Evolutionary conservation across 2,329 filamentous ascomycete genomes (phyloP).

Genomic region (Calonectria honghensis): DNA sequence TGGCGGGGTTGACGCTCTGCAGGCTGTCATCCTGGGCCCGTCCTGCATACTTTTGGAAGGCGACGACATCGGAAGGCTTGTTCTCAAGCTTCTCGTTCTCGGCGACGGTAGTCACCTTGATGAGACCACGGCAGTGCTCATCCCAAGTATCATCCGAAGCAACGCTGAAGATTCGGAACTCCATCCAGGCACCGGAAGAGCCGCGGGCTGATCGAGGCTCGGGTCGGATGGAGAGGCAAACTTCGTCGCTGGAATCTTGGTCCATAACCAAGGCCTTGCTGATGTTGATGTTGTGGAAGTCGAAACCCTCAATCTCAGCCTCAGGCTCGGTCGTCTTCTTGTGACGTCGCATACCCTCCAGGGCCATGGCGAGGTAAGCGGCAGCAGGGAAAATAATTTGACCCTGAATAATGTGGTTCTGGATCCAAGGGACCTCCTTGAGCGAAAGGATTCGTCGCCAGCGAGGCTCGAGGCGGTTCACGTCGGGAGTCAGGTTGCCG

Average conservation of each 20-base stretch:
- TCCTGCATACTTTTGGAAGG: slow-evolving; percentile 17
- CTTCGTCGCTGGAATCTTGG: slow-evolving; percentile 27
- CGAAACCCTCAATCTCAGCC: slow-evolving; percentile 28
- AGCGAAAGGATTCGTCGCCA: slow-evolving; percentile 69
- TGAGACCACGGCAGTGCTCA: slow-evolving; percentile 39
- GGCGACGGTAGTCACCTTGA: slow-evolving; percentile 20
- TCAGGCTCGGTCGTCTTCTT: slow-evolving; percentile 31
- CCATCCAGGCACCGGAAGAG: slow-evolving; percentile 38
- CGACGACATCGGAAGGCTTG: slow-evolving; percentile 15
- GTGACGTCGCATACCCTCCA: slow-evolving; percentile 61
- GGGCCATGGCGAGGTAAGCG: slow-evolving; percentile 65
- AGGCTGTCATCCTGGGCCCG: background rate
- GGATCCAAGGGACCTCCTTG: slow-evolving; percentile 72
- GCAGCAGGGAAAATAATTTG: slow-evolving; percentile 67
- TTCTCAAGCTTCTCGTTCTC: slow-evolving; percentile 17
- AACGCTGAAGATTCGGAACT: slow-evolving; percentile 42
- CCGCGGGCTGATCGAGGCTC: slow-evolving; percentile 38
- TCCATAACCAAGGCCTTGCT: slow-evolving; percentile 36
- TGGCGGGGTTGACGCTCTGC: slow-evolving; percentile 26
- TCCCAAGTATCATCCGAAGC: slow-evolving; percentile 27
- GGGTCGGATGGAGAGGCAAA: slow-evolving; percentile 36
- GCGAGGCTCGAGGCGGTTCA: slow-evolving; percentile 54
- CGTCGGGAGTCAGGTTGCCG: slow-evolving; percentile 33
- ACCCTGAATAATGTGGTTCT: slow-evolving; percentile 74
- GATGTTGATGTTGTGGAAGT: slow-evolving; percentile 40